phyloP scores from a whole-genome alignment of 2,329 filamentous ascomycete genomes.

The Incumbomyces lentus region DNA sequence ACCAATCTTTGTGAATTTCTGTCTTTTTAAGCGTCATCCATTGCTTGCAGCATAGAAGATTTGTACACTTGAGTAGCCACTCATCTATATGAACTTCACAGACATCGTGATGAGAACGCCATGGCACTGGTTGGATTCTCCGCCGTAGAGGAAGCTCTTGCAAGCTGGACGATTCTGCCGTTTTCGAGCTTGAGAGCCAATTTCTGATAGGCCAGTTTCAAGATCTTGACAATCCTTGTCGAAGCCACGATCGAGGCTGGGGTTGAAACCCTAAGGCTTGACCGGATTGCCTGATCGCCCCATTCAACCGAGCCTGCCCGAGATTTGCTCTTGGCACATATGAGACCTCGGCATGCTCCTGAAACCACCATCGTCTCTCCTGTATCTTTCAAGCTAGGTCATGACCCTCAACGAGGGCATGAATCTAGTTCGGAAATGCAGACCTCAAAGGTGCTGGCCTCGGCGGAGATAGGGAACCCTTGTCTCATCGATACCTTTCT shows the following conservation, averaged over 20 bases:
- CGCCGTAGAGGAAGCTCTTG: too few relatives aligned
- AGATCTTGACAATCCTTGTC: not conserved
- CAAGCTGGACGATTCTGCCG: too few relatives aligned
- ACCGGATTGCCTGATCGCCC: not conserved
- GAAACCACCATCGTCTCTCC: not conserved
- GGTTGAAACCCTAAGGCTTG: not conserved
- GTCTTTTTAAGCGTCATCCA: too few relatives aligned
- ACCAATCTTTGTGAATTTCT: too few relatives aligned
- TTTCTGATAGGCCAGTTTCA: not conserved
- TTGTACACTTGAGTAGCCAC: too few relatives aligned
- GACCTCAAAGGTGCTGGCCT: not conserved
- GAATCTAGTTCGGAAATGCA: not conserved
- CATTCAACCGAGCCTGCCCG: not conserved
- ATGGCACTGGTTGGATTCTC: too few relatives aligned
- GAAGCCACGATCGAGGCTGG: not conserved
- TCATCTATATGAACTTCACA: too few relatives aligned
- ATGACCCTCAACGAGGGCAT: not conserved
- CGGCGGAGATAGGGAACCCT: not conserved
- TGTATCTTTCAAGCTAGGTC: not conserved
- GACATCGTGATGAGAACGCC: too few relatives aligned
- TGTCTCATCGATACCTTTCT: too few relatives aligned
- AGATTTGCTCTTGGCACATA: not conserved
- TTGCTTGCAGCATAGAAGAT: too few relatives aligned
- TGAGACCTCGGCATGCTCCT: not conserved
- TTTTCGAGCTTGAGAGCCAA: too few relatives aligned